Conservation (phyloP, 345 rosid genomes). For the Populus alba region DNA sequence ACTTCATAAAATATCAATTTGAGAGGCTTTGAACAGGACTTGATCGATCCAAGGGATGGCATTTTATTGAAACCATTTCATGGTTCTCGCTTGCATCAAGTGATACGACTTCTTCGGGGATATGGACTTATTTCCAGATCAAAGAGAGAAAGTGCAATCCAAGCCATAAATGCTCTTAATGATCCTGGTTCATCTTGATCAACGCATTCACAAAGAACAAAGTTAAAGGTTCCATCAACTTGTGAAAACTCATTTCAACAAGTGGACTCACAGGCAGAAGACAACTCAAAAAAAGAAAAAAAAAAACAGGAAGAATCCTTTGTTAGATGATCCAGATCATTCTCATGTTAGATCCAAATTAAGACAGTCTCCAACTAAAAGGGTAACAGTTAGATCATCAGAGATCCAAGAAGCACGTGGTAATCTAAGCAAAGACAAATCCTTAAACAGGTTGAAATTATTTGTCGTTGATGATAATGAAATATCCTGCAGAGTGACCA, state of each 20-base stretch:
- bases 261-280: slow-evolving; percentile 29
- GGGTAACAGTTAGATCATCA: neutral
- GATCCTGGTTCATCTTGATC: slow-evolving; percentile 10
- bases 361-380: neutral
- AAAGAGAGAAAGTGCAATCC: slow-evolving; percentile 15
- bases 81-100: slow-evolving; percentile 55
- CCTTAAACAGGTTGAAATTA: slow-evolving; percentile 17
- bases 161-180: neutral
- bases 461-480: slow-evolving; percentile 19
- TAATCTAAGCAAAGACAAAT: neutral
- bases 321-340: neutral
- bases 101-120: slow-evolving; percentile 51
- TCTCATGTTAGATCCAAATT: neutral
- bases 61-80: slow-evolving; percentile 59
- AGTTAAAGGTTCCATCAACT: neutral
- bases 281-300: slow-evolving; percentile 12
- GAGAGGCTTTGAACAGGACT: slow-evolving; percentile 4
- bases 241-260: neutral
- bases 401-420: slow-evolving; percentile 19
- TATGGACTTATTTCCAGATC: slow-evolving; percentile 16
- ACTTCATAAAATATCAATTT: slow-evolving; percentile 23
- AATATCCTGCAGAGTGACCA: neutral
- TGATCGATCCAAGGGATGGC: slow-evolving; percentile 33
- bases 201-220: slow-evolving; percentile 5
- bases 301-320: neutral